Evolutionary conservation across 179 eudicot genomes (phyloP).

Genomic region (Spinacia oleracea): DNA sequence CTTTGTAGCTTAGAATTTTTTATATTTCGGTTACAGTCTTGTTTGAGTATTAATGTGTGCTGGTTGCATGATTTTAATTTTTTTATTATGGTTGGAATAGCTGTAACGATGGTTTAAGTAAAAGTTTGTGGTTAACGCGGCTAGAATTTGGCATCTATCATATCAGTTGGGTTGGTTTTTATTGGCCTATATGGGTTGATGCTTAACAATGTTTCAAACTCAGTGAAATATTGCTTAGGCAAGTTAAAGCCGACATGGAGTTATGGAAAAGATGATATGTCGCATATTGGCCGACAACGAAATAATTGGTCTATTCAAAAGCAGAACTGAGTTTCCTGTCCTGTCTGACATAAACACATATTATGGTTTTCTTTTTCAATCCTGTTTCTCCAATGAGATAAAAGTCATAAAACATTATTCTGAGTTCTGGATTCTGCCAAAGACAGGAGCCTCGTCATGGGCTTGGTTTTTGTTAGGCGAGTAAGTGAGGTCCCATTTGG

Average conservation of each 20-base stretch:
- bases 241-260: background rate
- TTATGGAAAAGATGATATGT: background rate
- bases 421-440: background rate
- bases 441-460: background rate
- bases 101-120: background rate
- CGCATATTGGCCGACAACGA: background rate
- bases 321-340: background rate
- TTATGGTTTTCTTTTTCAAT: background rate
- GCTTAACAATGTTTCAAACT: background rate
- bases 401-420: background rate
- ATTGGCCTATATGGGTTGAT: background rate
- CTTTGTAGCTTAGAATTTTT: background rate
- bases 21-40: background rate
- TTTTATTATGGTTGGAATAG: background rate
- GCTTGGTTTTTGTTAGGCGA: background rate
- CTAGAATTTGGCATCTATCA: background rate
- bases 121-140: background rate
- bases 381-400: background rate
- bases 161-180: background rate
- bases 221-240: background rate
- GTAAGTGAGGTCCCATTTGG: background rate
- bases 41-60: background rate
- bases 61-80: background rate
- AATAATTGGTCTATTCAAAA: background rate
- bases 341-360: background rate